Evolutionary conservation across 2,329 filamentous ascomycete species (phyloP), one percentile per base, ranked within the genome.

Genomic region (Alternaria hordeiaustralica): DNA sequence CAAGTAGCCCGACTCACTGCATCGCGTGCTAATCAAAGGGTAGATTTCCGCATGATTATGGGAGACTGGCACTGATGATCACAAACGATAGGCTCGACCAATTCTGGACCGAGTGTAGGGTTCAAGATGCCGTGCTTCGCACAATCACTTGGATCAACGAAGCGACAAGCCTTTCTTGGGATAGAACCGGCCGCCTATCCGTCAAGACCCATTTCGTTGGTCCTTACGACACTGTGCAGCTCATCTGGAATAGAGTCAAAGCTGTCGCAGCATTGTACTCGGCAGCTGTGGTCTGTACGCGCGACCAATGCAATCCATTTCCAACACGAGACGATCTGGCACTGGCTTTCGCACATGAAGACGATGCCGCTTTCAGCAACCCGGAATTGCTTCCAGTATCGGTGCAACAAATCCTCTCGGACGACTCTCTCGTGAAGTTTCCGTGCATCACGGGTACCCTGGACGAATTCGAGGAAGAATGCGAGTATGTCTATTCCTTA

Each of bases 141-240:
- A 36, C 33, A 4, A 3, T 36, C 33, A 36, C 33, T 5, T 36
- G 33, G 33, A 36, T 36, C 13, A 36, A 36, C 0, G 33, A 36
- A 36, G 33, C 33, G 7, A 3, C 2, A 3, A 36, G 33, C 33
- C 1, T 36, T n/a, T 36, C 33, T n/a, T 36, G 2, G 13, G 33
- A 13, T 36, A 0, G 33, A 3, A 3, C n/a, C 3, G 0, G 13
- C 13, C 33, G 4, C 0, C 13, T 6, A 5, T 7, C 4, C 2
- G 0, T 36, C 33, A 36, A 1, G 1, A 36, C 33, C 2, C 13
- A 36, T 0, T 5, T 36, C 4, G 2, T 36, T 0, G 33, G 33
- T 9, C 33, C 33, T 0, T 36, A n/a, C 4, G 33, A 36, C 13
- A 36, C 33, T 4, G 33, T 36, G 0, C 33, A 36, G 0, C 1